A percentile compares a stretch with the other conserved stretches of the same genome.
phyloP scores from a whole-genome alignment of 2,329 filamentous ascomycete genomes.

The Triangularia verruculosa region DNA sequence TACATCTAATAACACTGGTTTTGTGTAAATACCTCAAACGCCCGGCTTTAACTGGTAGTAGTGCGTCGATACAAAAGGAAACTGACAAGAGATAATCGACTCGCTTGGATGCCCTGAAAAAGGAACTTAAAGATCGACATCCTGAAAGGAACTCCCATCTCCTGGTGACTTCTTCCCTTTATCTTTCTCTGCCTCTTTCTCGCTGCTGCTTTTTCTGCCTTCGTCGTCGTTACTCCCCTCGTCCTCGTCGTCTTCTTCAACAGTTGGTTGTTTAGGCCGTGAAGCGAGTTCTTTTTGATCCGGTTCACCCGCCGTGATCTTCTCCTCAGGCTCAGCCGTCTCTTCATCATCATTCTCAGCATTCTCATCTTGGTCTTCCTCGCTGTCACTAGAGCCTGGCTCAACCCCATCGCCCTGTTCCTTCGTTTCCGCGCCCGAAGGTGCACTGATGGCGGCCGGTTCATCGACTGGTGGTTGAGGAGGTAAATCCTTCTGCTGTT shows the following conservation, averaged over 20 bases:
- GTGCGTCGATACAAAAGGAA: neutral
- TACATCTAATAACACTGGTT: neutral
- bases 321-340: conserved; percentile 48
- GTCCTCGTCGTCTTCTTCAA: conserved; percentile 27
- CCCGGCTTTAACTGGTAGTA: neutral
- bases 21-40: neutral
- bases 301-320: conserved; percentile 54
- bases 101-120: neutral
- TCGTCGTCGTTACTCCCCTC: conserved; percentile 30
- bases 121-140: conserved; percentile 53
- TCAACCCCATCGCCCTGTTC: conserved; percentile 29
- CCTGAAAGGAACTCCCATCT: conserved; percentile 60
- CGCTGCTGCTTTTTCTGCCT: conserved; percentile 30
- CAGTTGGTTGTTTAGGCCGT: conserved; percentile 37
- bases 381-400: conserved; percentile 30
- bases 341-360: conserved; percentile 39
- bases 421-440: conserved; percentile 26
- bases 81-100: neutral
- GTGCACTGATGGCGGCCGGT: neutral
- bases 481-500: conserved; percentile 35
- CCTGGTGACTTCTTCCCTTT: conserved; percentile 46
- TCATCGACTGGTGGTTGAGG: conserved; percentile 28
- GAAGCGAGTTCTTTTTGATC: conserved; percentile 53
- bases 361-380: conserved; percentile 31
- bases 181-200: conserved; percentile 38